Percentiles rank a stretch among this genome's conserved stretches.
Evolutionary conservation across 2,329 filamentous ascomycete genomes (phyloP).

Genomic region (Chalaropsis thielavioides): DNA sequence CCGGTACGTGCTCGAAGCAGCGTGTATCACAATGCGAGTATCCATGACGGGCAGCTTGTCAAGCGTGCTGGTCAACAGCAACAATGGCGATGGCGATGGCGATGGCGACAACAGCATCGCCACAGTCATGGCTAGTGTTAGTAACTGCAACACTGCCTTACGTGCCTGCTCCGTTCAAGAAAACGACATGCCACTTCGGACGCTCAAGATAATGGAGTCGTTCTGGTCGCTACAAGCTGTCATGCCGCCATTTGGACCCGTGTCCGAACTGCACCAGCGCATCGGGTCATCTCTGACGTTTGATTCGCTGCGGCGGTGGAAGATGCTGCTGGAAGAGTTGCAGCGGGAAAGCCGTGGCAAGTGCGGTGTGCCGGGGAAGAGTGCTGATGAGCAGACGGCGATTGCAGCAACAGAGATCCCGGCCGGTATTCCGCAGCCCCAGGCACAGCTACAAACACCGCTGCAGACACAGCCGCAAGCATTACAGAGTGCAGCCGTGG

Average conservation of each 20-base stretch:
- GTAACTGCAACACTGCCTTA: conserved; percentile 23
- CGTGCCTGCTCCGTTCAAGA: conserved; percentile 33
- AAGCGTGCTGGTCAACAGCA: conserved; percentile 25
- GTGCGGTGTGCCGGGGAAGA: not conserved
- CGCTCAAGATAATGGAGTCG: conserved; percentile 33
- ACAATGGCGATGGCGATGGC: not conserved
- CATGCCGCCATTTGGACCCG: conserved; percentile 28
- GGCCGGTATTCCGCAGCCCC: not conserved
- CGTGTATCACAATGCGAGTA: conserved; percentile 29
- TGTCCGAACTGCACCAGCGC: conserved; percentile 31
- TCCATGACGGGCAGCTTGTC: conserved; percentile 5
- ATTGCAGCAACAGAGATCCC: conserved; percentile 9
- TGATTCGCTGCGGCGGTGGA: conserved; percentile 37
- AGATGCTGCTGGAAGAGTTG: conserved; percentile 28
- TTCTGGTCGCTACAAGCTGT: conserved; percentile 32
- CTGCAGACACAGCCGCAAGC: not conserved
- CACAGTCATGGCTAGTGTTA: conserved; percentile 24
- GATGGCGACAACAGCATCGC: conserved; percentile 26
- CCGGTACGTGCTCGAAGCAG: conserved; percentile 32
- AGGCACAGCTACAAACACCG: not conserved
- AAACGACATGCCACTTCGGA: conserved; percentile 34
- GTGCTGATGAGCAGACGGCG: not conserved
- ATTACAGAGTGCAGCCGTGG: not conserved
- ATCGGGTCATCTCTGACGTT: conserved; percentile 36
- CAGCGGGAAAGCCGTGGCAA: conserved; percentile 22